Base-by-base conservation (phyloP, 805 yeast species). In the Myxozyma mucilagina region DNA sequence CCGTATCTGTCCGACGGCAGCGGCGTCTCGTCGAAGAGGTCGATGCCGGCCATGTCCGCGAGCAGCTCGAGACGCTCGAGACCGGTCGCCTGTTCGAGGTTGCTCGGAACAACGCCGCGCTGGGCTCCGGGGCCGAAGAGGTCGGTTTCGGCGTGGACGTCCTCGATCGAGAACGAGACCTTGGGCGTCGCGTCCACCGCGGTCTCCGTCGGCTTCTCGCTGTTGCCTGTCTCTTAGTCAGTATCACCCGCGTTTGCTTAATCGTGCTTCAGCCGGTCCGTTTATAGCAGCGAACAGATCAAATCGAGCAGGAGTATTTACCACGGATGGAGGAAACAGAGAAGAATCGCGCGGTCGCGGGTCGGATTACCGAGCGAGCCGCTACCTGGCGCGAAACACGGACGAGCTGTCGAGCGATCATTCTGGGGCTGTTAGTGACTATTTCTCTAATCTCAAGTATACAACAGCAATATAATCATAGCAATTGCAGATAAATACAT, bases 31-130 rank as follows among this genome's bases (percentile, higher is more conserved):
- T 94, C 98, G 74, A 76, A 77, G 66, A 94, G 83, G 72, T 94
- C 97, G 69, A 93, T 83, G 84, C 99, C 99, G 78, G 92, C 97
- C 75, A 89, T 80, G 78, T 90, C 89, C 80, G 96, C 97, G 72
- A 94, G 84, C 70, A 89, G 76, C 83, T 94, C 99, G 69, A 92
- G 82, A 85, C 99, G 91, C 79, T 89, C 98, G 74, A 93, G 81
- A 88, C 99, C 99, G 54, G 99, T 94, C 72, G 97, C 91, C 81
- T 93, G 98, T 73, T 94, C 97, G 69, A 89, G 75, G 77, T 92
- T 97, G 63, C 96, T 85, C 76, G 98, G 97, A 73, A 94, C 87
- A 53, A 87, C 81, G 69, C 93, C 96, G 69, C 83, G 82, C 69
- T 80, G 77, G 68, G 96, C 96, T 84, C 97, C 98, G 58, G 88